phyloP scores from a whole-genome alignment of 257 asterid genomes.

The Nicotiana knightiana region DNA sequence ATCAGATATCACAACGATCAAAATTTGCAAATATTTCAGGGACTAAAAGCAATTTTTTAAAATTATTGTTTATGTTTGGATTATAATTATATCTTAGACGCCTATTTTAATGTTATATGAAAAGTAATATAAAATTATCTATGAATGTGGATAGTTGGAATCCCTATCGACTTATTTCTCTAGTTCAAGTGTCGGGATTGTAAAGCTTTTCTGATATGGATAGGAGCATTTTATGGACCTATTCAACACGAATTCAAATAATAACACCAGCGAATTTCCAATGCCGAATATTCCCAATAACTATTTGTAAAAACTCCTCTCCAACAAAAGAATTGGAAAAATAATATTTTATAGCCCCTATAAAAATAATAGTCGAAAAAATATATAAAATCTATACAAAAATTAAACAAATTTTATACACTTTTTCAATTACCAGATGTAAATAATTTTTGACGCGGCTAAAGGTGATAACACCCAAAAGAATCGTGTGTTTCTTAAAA shows the following conservation, averaged over 20 bases:
- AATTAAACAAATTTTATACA: too few relatives aligned
- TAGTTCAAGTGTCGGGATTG: background rate
- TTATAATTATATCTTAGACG: background rate
- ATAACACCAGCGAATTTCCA: background rate
- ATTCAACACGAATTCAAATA: background rate
- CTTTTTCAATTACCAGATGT: too few relatives aligned
- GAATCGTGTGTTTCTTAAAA: background rate
- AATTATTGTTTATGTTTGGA: background rate
- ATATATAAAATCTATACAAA: too few relatives aligned
- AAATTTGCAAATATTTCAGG: background rate
- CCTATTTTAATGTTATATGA: too few relatives aligned
- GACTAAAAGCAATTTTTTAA: background rate
- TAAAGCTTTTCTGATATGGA: too few relatives aligned
- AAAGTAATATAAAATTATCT: too few relatives aligned
- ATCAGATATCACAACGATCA: background rate
- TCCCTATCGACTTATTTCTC: background rate
- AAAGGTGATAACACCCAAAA: too few relatives aligned
- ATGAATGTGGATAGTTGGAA: background rate
- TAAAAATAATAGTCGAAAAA: too few relatives aligned
- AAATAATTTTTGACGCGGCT: too few relatives aligned
- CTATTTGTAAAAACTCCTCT: background rate
- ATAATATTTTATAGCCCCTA: too few relatives aligned
- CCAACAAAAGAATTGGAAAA: too few relatives aligned
- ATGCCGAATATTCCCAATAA: too few relatives aligned
- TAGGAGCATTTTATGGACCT: background rate